Evolutionary conservation across 768 basidiomycete species (phyloP), one percentile per base, ranked within the genome.

Genomic region (Termitomyces sp.): DNA sequence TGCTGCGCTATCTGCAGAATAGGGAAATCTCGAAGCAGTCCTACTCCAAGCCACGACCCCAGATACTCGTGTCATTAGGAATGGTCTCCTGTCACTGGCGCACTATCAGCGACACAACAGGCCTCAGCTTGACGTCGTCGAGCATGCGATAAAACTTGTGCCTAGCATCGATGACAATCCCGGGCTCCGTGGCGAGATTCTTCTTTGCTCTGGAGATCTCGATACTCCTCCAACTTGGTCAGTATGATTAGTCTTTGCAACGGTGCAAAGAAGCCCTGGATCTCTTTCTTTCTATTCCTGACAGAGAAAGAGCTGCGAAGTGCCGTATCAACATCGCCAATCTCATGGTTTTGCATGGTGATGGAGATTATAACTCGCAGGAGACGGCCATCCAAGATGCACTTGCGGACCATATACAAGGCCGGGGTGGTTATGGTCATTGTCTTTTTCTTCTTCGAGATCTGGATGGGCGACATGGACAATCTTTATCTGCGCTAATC

Each of bases 1-100:
- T 23, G 32, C 26, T 28, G 47, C 47, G 7, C 30, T 67, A 14
- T 47, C 55, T 14, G 41, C 28, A 4, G 63, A 65, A 57, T 61
- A 65, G 38, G 50, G 49, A n/a, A 67, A 67, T 50, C 50, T 67
- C 5, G 61, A 61, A 28, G 53, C 60, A 0, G 57, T 69, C 5
- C 61, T 68, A 36, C 59, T 67, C 38, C 50, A 51, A 28, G 44
- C 58, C 9, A 61, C 32, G 23, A 56, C 23, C 6, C 20, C 41
- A 6, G 12, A 41, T 13, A 50, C 55, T n/a, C 32, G 57, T 50
- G 36, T 61, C 3, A 28, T 68, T 20, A 41, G 28, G 18, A 62
- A 68, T 44, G 66, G 63, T 9, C 62, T 68, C n/a, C 36, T 70
- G 6, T 30, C 56, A 6, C 63, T 66, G 30, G 49, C 62, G 36